Conservation (phyloP, 495 filamentous ascomycete genomes). For the Xeromyces bisporus region DNA sequence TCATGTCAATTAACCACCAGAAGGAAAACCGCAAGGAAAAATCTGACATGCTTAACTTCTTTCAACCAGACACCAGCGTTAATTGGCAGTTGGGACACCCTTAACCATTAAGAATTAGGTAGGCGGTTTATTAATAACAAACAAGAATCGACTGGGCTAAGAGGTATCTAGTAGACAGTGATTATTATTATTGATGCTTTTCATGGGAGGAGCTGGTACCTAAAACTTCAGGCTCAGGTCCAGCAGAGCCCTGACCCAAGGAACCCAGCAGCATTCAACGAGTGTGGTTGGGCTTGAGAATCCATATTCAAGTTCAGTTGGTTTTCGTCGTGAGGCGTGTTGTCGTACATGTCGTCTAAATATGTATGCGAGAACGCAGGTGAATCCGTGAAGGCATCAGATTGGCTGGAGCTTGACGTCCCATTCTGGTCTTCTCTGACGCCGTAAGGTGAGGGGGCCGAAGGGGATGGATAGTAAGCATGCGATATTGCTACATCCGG, state of each 20-base stretch:
- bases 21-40: no score
- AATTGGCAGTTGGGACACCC: no score
- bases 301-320: conserved; percentile 17
- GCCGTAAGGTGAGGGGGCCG: conserved; percentile 22
- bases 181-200: no score
- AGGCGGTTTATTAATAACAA: no score
- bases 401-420: conserved; percentile 15
- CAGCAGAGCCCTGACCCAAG: conserved; percentile 17
- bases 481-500: no score
- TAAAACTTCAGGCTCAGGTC: conserved; percentile 14
- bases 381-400: conserved; percentile 14
- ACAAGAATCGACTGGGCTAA: no score
- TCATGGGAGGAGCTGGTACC: no score
- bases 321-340: conserved; percentile 12
- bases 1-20: no score
- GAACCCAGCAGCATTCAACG: conserved; percentile 13
- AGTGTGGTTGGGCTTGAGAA: conserved; percentile 17
- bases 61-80: no score
- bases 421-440: conserved; percentile 12
- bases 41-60: no score
- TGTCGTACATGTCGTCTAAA: conserved; percentile 15
- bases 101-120: no score
- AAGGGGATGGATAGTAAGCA: conserved; percentile 17
- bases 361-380: conserved; percentile 20
- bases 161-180: no score